Evolutionary conservation across 2,329 filamentous ascomycete genomes (phyloP).

Genomic region (Claviceps pazoutovae): DNA sequence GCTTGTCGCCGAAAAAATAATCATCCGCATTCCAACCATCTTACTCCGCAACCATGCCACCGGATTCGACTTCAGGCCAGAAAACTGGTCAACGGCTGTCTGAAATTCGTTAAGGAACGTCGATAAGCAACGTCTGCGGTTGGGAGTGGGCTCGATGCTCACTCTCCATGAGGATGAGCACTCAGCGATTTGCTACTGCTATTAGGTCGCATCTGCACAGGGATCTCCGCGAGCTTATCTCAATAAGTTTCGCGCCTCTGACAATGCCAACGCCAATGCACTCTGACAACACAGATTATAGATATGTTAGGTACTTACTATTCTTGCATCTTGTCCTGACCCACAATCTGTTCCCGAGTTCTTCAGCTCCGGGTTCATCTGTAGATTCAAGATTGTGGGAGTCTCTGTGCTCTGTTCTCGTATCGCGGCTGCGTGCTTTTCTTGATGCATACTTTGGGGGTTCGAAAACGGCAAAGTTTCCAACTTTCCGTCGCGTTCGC

Average conservation of each 20-base stretch:
- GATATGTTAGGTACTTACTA: background rate
- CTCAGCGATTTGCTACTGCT: background rate
- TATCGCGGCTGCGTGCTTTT: background rate
- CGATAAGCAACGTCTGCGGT: too few relatives aligned
- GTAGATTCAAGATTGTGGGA: background rate
- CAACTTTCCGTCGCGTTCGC: too few relatives aligned
- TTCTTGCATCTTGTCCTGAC: background rate
- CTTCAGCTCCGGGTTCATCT: background rate
- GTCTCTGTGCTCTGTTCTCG: background rate
- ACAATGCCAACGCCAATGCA: background rate
- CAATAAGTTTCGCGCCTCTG: background rate
- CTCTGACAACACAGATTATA: background rate
- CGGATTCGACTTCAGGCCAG: too few relatives aligned
- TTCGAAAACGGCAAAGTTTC: too few relatives aligned
- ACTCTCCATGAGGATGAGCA: background rate
- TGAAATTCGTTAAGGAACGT: too few relatives aligned
- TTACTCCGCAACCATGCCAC: too few relatives aligned
- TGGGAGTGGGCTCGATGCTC: background rate
- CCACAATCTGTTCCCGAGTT: background rate
- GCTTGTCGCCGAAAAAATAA: background rate
- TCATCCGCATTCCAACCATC: background rate
- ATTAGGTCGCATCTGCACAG: background rate
- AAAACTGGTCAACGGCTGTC: too few relatives aligned
- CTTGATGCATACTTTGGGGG: too few relatives aligned
- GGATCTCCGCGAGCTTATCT: background rate